Conservation (phyloP, 208 protist genomes). For the Trichomonas gallinae region DNA sequence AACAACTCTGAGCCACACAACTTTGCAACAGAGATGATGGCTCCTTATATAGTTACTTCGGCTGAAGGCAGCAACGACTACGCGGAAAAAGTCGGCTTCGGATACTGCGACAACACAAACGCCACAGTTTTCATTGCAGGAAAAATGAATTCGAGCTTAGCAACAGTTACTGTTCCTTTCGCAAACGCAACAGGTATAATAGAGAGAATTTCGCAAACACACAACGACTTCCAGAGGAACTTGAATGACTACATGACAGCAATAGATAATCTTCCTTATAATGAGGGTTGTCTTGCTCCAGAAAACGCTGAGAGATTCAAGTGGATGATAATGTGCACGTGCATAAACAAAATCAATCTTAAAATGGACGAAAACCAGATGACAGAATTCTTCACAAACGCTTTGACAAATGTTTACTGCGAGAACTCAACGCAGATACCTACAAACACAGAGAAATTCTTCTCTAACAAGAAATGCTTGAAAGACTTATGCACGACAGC, state of each 20-base stretch:
- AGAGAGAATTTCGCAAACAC: not conserved
- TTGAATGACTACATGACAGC: not conserved
- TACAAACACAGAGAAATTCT: not conserved
- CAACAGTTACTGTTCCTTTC: not conserved
- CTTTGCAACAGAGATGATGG: not conserved
- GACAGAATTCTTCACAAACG: not conserved
- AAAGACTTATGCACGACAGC: not conserved
- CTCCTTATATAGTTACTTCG: not conserved
- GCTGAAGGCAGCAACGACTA: not conserved
- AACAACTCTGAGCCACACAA: not conserved
- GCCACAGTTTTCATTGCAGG: not conserved
- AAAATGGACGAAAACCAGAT: not conserved
- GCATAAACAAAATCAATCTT: not conserved
- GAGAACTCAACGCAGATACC: not conserved
- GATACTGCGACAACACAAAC: not conserved
- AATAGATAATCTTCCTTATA: not conserved
- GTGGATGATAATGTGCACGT: not conserved
- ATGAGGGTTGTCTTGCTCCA: not conserved
- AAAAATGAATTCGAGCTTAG: not conserved
- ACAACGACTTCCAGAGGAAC: not conserved
- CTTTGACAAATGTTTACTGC: not conserved
- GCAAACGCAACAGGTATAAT: not conserved
- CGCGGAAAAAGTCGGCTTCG: not conserved
- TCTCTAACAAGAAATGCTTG: not conserved
- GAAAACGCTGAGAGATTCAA: not conserved